Base-by-base conservation (phyloP, 768 basidiomycete genomes). In the Omphalotus guepiniiformis region DNA sequence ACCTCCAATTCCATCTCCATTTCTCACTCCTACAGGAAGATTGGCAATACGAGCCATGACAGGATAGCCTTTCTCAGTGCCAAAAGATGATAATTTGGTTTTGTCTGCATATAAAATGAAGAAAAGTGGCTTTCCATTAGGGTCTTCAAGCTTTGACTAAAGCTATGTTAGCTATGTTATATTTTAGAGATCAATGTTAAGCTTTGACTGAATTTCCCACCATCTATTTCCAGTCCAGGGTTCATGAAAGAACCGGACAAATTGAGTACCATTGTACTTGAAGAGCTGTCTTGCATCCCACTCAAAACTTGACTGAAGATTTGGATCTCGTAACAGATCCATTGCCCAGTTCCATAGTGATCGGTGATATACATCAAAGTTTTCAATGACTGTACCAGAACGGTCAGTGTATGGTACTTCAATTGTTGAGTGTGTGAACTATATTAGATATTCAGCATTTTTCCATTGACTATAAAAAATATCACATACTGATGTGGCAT, bases 141-240 rank as follows among this genome's bases (percentile, higher is more conserved):
- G 46, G 3, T 11, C 15, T 6, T 59, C 43, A 61, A 65, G 22
- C 13, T 40, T 44, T 11, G 4, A 11, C 16, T 40, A 39, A 29
- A 35, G 27, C 30, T 32, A 9, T 16, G 39, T 6, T 47, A 18
- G 27, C 28, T 25, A 39, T n/a, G 26, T 52, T 29, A 8, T 21
- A 15, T 42, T 23, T 40, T 12, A 45, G 41, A 43, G 39, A 22
- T 30, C 39, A 39, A 45, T 13, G 3, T 42, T 54, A 25, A 50
- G 70, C 71, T 51, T 22, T 51, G 70, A 70, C 58, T 73, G 67
- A 4, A 64, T 53, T 4, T 68, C 53, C 70, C 70, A 73, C 21
- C 59, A 70, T 2, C 34, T 15, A 26, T 69, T 39, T 1, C 61
- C 70, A 7, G 66, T 69, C 62, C 68, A 70, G 3, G 70, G 69